Evolutionary conservation across 306 rosid species (phyloP).

Genomic region (Betula pendula): DNA sequence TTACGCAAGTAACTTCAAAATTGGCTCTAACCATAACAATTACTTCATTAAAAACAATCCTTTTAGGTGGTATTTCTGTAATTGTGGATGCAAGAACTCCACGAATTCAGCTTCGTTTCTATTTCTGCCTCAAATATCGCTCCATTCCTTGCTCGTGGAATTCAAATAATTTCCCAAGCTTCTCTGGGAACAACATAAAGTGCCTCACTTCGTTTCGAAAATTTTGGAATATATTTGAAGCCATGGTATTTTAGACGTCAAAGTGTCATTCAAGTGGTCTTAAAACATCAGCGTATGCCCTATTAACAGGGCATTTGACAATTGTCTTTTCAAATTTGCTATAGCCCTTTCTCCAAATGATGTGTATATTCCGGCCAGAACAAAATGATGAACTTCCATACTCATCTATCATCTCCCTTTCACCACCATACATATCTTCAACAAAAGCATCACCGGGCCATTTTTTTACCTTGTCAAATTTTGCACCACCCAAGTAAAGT

Average conservation of each 20-base stretch:
- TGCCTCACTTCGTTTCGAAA: constrained; percentile 28
- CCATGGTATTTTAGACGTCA: constrained; percentile 36
- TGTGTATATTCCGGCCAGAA: constrained; percentile 34
- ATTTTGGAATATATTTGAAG: constrained; percentile 34
- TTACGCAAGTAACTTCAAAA: constrained; percentile 35
- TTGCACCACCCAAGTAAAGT: constrained; percentile 41
- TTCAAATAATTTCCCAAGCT: constrained; percentile 35
- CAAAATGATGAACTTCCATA: constrained; percentile 31
- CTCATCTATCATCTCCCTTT: constrained; percentile 27
- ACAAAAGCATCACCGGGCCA: constrained; percentile 29
- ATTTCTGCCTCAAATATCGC: constrained; percentile 38
- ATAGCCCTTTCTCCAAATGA: constrained; percentile 36
- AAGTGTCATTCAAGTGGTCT: constrained; percentile 29
- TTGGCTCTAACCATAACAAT: constrained; percentile 28
- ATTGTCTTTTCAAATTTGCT: constrained; percentile 39
- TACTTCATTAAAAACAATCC: constrained; percentile 29
- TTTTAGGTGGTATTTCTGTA: constrained; percentile 24
- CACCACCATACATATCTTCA: constrained; percentile 25
- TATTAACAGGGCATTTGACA: constrained; percentile 31
- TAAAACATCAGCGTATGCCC: constrained; percentile 32
- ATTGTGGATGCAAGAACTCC: constrained; percentile 25
- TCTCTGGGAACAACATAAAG: constrained; percentile 31
- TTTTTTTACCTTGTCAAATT: constrained; percentile 38
- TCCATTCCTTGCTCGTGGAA: constrained; percentile 31
- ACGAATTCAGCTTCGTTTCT: constrained; percentile 27